Percentiles rank a stretch among this genome's conserved stretches.
These are phyloP conservation scores for Sphenostylis stenocarpa DNA, from an alignment of 306 rosid species.

Conservation along the genomic window DNA sequence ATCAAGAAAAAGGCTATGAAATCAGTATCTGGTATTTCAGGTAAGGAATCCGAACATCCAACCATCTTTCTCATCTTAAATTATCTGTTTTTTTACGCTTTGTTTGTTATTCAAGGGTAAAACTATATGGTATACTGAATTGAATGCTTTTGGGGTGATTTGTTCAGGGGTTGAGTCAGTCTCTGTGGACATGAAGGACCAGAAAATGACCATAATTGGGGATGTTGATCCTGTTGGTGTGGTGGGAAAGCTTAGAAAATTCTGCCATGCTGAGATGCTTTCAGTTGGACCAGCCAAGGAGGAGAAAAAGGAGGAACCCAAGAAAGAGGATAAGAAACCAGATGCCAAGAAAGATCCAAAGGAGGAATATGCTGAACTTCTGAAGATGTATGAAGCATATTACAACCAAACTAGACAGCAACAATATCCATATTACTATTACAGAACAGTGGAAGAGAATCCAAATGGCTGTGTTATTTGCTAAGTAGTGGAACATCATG, in stretches of 20 bases:
- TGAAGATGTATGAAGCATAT: background rate
- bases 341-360: constrained; percentile 44
- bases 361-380: constrained; percentile 27
- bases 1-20: constrained; percentile 62
- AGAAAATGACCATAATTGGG: constrained; percentile 67
- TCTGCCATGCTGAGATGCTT: constrained; percentile 46
- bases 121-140: background rate
- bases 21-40: constrained; percentile 64
- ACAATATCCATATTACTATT: constrained; percentile 17
- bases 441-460: constrained; percentile 52
- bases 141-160: background rate
- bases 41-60: constrained; percentile 31
- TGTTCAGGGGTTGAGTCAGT: constrained; percentile 73
- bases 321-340: constrained; percentile 35
- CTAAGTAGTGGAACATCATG: constrained; percentile 20
- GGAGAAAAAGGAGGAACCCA: constrained; percentile 55
- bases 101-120: background rate
- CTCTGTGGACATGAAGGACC: constrained; percentile 64
- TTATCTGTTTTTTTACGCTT: background rate
- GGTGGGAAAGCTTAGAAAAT: constrained; percentile 62
- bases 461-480: constrained; percentile 75
- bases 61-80: background rate
- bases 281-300: constrained; percentile 79
- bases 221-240: constrained; percentile 59
- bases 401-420: constrained; percentile 22